Evolutionary conservation across 257 asterid species (phyloP).

Genomic region (Nicotiana benthamiana): DNA sequence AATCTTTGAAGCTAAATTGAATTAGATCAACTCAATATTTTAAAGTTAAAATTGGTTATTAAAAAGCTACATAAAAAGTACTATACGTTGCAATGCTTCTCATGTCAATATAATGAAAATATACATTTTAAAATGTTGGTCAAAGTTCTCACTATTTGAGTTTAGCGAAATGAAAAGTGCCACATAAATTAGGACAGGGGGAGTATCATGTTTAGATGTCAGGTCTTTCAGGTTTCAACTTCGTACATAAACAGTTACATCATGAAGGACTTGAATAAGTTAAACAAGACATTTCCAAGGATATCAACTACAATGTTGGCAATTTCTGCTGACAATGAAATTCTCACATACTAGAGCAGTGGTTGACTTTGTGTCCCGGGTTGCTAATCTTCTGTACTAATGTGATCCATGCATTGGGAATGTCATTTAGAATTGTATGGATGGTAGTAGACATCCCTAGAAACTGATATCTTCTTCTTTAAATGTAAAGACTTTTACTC

Average conservation of each 20-base stretch:
- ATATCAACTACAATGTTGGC: background rate
- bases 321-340: background rate
- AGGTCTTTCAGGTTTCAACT: background rate
- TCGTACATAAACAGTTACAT: background rate
- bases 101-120: no score
- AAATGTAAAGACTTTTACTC: background rate
- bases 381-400: background rate
- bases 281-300: background rate
- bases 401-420: background rate
- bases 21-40: no score
- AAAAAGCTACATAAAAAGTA: no score
- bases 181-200: no score
- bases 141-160: no score
- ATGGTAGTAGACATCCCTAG: background rate
- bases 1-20: no score
- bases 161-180: no score
- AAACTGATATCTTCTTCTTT: background rate
- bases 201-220: background rate
- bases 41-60: no score
- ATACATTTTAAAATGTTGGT: no score
- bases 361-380: background rate
- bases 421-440: background rate
- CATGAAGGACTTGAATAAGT: background rate
- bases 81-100: no score
- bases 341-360: background rate